Conservation (phyloP, 441 rosid genomes). For the Rhodomyrtus psidioides region DNA sequence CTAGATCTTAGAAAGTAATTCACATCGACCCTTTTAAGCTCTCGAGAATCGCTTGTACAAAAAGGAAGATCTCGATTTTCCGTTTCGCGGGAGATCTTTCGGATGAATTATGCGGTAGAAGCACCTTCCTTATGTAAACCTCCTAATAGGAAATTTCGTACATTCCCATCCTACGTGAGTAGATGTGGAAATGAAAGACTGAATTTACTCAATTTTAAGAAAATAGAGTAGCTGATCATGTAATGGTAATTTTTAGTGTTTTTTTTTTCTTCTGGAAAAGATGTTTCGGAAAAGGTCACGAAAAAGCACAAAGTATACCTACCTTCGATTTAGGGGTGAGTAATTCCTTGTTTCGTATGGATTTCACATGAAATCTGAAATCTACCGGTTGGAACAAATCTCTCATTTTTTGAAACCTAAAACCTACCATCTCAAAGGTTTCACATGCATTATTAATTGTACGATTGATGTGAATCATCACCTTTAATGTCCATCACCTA, state of each 20-base stretch:
- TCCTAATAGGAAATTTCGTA: background rate
- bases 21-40: background rate
- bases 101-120: background rate
- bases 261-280: background rate
- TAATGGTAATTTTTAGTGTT: background rate
- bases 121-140: background rate
- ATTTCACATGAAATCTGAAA: no score
- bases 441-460: no score
- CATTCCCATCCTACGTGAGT: background rate
- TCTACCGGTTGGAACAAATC: no score
- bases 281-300: no score
- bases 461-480: no score
- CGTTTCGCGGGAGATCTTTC: accelerated
- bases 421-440: no score
- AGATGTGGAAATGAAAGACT: background rate
- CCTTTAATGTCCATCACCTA: no score
- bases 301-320: no score
- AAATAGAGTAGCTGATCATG: background rate
- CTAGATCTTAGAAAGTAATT: background rate
- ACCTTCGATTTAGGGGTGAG: no score
- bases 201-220: background rate
- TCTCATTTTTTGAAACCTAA: no score
- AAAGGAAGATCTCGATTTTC: background rate
- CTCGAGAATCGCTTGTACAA: background rate
- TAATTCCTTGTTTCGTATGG: no score